Conservation (phyloP, 495 filamentous ascomycete species). For the Delitschia confertaspora region DNA sequence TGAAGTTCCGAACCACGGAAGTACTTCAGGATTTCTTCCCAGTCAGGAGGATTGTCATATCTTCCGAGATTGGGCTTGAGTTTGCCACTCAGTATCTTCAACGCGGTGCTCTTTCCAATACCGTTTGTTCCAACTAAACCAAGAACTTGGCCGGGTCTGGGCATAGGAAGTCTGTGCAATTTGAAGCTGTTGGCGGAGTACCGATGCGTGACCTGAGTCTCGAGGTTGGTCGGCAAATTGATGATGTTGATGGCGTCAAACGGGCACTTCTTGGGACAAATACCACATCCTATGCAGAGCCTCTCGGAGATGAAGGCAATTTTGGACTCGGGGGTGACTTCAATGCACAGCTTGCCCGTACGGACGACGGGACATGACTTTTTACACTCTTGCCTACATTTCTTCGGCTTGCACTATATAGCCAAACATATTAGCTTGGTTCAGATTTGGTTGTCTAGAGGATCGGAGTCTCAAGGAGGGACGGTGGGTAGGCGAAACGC, state of each 20-base stretch:
- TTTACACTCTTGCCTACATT: conserved; percentile 98
- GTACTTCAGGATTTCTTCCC: conserved; percentile 97
- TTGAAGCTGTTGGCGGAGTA: conserved; percentile 99
- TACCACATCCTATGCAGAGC: conserved; percentile 96
- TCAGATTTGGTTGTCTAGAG: conserved; percentile 14
- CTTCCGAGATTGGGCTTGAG: conserved; percentile 94
- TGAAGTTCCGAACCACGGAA: conserved; percentile 96
- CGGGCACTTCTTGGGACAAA: conserved; percentile 98
- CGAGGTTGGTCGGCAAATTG: conserved; percentile 97
- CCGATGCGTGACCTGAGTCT: conserved; percentile 93
- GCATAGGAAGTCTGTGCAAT: conserved; percentile 90
- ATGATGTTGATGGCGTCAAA: conserved; percentile 98
- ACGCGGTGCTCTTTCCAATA: conserved; percentile 97
- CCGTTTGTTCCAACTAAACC: conserved; percentile 97
- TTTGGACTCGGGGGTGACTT: conserved; percentile 81
- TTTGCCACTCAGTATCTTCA: conserved; percentile 97
- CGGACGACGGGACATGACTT: conserved; percentile 97
- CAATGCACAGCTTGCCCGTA: conserved; percentile 93
- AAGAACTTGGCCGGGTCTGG: conserved; percentile 90
- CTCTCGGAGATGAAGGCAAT: conserved; percentile 97
- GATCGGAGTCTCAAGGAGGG: conserved; percentile 33
- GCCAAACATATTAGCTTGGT: conserved; percentile 17
- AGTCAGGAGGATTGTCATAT: conserved; percentile 94
- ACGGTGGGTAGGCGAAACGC: conserved; percentile 33
- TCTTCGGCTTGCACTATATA: conserved; percentile 86